Conservation (phyloP, 2,329 filamentous ascomycete genomes). For the Pezicula carpinea region DNA sequence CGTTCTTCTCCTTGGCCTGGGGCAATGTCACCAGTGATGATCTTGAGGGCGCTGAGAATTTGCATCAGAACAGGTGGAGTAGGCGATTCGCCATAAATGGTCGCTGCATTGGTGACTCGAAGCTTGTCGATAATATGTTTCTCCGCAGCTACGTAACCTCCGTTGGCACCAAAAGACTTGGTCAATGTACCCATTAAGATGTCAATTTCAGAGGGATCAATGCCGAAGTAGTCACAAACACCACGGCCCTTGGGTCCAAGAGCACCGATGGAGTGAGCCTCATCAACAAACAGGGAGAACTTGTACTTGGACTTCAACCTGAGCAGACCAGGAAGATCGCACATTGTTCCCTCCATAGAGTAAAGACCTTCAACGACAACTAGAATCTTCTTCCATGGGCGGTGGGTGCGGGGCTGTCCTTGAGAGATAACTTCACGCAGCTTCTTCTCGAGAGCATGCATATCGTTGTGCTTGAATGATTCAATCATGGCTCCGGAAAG, state of each 20-base stretch:
- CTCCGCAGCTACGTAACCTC: slow-evolving; percentile 88
- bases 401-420: slow-evolving; percentile 95
- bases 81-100: slow-evolving; percentile 82
- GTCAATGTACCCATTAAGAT: slow-evolving; percentile 98
- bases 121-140: slow-evolving; percentile 92
- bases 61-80: slow-evolving; percentile 85
- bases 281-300: slow-evolving; percentile 92
- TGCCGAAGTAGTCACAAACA: slow-evolving; percentile 95
- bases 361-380: slow-evolving; percentile 96
- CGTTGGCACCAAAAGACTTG: slow-evolving; percentile 97
- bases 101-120: slow-evolving; percentile 77
- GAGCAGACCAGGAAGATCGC: slow-evolving; percentile 87
- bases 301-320: slow-evolving; percentile 93
- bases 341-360: slow-evolving; percentile 99
- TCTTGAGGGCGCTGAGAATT: slow-evolving; percentile 78
- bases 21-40: slow-evolving; percentile 82
- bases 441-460: slow-evolving; percentile 77
- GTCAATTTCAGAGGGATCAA: slow-evolving; percentile 83
- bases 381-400: slow-evolving; percentile 98
- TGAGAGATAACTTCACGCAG: slow-evolving; percentile 92
- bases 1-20: slow-evolving; percentile 95
- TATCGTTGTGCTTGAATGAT: slow-evolving; percentile 98
- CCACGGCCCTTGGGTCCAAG: slow-evolving; percentile 84
- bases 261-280: slow-evolving; percentile 93
- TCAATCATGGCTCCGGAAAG: slow-evolving; percentile 91